These are phyloP conservation scores for Dactylellina parvicollis DNA, from an alignment of 2,329 filamentous ascomycete species.

Conservation along the genomic window DNA sequence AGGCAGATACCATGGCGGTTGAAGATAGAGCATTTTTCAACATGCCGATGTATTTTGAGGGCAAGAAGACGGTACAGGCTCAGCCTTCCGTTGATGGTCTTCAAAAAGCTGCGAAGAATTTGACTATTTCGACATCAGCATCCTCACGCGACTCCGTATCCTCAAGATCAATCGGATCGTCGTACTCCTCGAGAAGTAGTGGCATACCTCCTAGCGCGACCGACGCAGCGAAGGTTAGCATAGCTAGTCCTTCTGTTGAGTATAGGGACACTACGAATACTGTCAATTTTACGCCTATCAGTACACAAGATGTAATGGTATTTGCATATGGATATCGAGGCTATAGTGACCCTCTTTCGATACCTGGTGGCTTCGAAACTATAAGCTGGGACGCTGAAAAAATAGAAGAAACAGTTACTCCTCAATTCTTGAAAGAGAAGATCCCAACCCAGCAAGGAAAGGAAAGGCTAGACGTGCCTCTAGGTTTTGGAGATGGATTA, in stretches of 20 bases:
- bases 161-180: slow-evolving; percentile 43
- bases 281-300: slow-evolving; percentile 46
- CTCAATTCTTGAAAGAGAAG: slow-evolving; percentile 73
- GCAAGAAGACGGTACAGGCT: slow-evolving; percentile 34
- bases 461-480: slow-evolving; percentile 68
- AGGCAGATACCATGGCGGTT: slow-evolving; percentile 4
- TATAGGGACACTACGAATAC: slow-evolving; percentile 40
- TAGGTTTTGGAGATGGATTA: slow-evolving; percentile 73
- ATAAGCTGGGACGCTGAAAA: slow-evolving; percentile 74
- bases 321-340: slow-evolving; percentile 48
- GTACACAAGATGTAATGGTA: slow-evolving; percentile 53
- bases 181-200: slow-evolving; percentile 44
- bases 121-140: slow-evolving; percentile 29
- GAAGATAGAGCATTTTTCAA: slow-evolving; percentile 42
- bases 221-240: slow-evolving; percentile 21
- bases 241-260: slow-evolving; percentile 17
- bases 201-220: slow-evolving; percentile 10
- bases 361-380: slow-evolving; percentile 47
- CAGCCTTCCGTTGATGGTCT: slow-evolving; percentile 33
- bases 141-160: slow-evolving; percentile 49
- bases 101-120: slow-evolving; percentile 17
- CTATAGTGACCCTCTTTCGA: slow-evolving; percentile 39
- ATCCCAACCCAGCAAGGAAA: slow-evolving; percentile 69
- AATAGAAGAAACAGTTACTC: slow-evolving; percentile 76
- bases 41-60: slow-evolving; percentile 52